These are phyloP conservation scores for Jaminaea rosea DNA, from an alignment of 1,284 basidiomycete species.

Conservation along the genomic window DNA sequence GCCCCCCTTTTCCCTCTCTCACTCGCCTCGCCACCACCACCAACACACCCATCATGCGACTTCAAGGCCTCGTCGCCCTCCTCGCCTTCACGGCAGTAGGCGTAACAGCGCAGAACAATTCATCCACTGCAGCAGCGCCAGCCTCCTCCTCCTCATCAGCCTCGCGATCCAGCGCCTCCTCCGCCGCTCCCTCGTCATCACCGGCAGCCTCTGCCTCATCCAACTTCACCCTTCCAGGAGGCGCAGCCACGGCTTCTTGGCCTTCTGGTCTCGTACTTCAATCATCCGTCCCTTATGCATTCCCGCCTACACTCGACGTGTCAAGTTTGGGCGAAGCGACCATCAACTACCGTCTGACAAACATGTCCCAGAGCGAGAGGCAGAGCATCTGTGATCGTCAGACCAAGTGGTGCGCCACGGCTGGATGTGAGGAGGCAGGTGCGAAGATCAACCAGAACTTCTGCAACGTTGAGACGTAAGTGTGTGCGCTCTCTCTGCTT, in stretches of 20 bases:
- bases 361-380: conserved; percentile 3
- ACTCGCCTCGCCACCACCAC: no score
- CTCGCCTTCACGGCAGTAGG: no score
- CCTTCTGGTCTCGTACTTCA: conserved; percentile 10
- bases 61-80: no score
- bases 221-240: conserved; percentile 27
- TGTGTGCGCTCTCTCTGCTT: no score
- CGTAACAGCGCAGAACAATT: no score
- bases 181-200: background rate
- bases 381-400: conserved; percentile 28
- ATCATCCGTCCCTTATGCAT: conserved; percentile 19
- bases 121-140: background rate
- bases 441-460: conserved; percentile 28
- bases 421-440: conserved; percentile 22
- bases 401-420: conserved; percentile 30
- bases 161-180: background rate
- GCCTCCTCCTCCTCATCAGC: background rate
- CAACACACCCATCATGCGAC: no score
- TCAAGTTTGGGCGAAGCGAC: conserved; percentile 4
- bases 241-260: conserved; percentile 21
- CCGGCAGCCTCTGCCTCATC: conserved; percentile 18
- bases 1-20: no score
- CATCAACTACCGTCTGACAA: conserved; percentile 14
- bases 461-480: conserved; percentile 27
- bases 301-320: conserved; percentile 13